Evolutionary conservation across 164 flowering plant species (phyloP).

Genomic region (Saururus chinensis): DNA sequence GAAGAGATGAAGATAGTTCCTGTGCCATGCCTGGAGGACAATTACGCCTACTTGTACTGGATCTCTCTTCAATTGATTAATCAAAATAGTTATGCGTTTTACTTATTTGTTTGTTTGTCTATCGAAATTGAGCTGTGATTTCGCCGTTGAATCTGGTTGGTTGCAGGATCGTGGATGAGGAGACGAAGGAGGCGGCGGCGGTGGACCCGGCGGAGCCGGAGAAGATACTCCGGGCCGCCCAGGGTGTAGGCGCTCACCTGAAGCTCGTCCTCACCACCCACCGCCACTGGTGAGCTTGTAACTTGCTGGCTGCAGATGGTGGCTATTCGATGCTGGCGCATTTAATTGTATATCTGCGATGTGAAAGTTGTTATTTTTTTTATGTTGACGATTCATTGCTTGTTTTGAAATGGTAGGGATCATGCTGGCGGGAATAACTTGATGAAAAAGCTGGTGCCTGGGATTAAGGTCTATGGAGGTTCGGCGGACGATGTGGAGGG

Average conservation of each 20-base stretch:
- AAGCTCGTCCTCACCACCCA: constrained; percentile 90
- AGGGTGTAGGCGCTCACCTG: constrained; percentile 32
- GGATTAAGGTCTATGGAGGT: constrained; percentile 79
- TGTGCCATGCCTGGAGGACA: constrained; percentile 80
- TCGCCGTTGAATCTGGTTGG: not conserved
- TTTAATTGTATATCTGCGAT: too few relatives aligned
- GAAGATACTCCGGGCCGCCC: constrained; percentile 51
- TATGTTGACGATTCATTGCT: not conserved
- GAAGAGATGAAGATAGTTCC: constrained; percentile 50
- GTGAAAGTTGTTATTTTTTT: too few relatives aligned
- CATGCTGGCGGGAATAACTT: constrained; percentile 95
- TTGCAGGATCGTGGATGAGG: constrained; percentile 70
- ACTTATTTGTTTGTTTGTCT: too few relatives aligned
- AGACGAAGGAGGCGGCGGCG: constrained; percentile 66
- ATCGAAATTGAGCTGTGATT: too few relatives aligned
- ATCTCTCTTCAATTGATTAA: not conserved
- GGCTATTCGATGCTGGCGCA: too few relatives aligned
- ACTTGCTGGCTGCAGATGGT: too few relatives aligned
- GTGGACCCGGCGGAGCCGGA: constrained; percentile 96
- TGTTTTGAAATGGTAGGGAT: constrained; percentile 44
- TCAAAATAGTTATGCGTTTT: too few relatives aligned
- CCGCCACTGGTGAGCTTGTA: constrained; percentile 91
- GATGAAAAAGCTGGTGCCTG: constrained; percentile 71
- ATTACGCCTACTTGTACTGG: constrained; percentile 72
- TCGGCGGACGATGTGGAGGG: constrained; percentile 76